phyloP scores from a whole-genome alignment of 495 filamentous ascomycete species.

The Massariosphaeria phaeospora region DNA sequence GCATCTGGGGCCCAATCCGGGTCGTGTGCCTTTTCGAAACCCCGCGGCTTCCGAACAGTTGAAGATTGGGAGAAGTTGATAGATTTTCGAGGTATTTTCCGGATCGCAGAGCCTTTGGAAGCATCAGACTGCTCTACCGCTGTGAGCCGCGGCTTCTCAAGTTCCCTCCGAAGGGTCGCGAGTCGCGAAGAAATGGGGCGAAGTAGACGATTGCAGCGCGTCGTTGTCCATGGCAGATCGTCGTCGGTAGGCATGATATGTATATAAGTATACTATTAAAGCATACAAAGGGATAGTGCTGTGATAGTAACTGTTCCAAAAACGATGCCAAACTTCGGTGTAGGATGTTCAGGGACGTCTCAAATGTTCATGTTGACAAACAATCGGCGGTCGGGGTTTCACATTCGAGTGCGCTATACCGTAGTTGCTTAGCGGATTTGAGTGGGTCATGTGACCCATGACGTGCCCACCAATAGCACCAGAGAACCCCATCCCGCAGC shows the following conservation, averaged over 20 bases:
- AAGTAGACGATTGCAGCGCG: conserved; percentile 32
- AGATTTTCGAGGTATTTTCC: not conserved
- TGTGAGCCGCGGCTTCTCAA: conserved; percentile 1
- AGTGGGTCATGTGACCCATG: no score
- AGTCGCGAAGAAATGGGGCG: conserved; percentile 28
- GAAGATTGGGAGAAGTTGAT: conserved; percentile 12
- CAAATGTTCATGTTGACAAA: no score
- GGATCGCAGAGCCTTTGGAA: not conserved
- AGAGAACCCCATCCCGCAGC: no score
- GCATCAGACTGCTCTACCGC: conserved; percentile 1
- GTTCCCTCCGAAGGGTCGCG: conserved; percentile 24
- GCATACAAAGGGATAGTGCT: not conserved
- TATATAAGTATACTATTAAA: conserved; percentile 21
- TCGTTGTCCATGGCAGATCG: conserved; percentile 28
- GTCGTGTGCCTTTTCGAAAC: conserved; percentile 26
- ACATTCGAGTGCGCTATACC: no score
- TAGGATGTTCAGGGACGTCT: no score
- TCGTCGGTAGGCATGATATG: conserved; percentile 22
- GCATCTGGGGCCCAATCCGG: conserved; percentile 29
- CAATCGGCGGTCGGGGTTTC: no score
- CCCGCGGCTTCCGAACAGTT: conserved; percentile 19
- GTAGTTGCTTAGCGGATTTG: no score
- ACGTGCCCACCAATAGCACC: no score
- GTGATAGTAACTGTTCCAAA: not conserved
- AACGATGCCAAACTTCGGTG: conserved; percentile 1